Evolutionary conservation across 176 grass and related monocot species (phyloP).

Genomic region (Carex myosuroides): DNA sequence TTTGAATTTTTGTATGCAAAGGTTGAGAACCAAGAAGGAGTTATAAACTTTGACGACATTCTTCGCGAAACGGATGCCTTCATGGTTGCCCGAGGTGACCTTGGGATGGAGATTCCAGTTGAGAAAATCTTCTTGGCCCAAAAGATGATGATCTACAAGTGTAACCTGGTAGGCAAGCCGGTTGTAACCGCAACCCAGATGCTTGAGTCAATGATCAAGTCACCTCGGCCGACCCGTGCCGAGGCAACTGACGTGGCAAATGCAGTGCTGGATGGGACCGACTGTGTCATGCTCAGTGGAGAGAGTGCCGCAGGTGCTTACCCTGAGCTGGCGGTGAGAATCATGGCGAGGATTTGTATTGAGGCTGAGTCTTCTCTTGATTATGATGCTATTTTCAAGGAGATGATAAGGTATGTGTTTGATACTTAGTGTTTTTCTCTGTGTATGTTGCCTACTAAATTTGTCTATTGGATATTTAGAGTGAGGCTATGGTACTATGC

Average conservation of each 20-base stretch:
- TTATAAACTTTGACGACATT: slow-evolving; percentile 88
- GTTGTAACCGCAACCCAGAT: slow-evolving; percentile 92
- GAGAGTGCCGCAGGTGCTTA: slow-evolving; percentile 87
- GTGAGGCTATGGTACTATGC: too few species aligned
- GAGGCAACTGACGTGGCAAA: slow-evolving; percentile 95
- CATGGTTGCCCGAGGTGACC: slow-evolving; percentile 92
- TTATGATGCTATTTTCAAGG: slow-evolving; percentile 68
- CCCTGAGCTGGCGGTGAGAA: slow-evolving; percentile 86
- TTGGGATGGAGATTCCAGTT: slow-evolving; percentile 94
- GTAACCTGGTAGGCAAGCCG: slow-evolving; percentile 78
- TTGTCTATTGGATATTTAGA: neutral
- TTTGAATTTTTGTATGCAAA: slow-evolving; percentile 21
- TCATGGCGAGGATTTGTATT: slow-evolving; percentile 79
- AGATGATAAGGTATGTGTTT: slow-evolving; percentile 38
- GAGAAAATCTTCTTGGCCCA: slow-evolving; percentile 96
- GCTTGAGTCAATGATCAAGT: slow-evolving; percentile 97
- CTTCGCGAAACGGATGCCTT: slow-evolving; percentile 85
- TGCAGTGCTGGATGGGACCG: slow-evolving; percentile 83
- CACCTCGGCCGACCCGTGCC: slow-evolving; percentile 74
- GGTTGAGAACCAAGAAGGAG: slow-evolving; percentile 95
- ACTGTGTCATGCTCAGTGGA: slow-evolving; percentile 94
- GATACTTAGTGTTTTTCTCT: neutral
- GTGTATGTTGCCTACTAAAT: neutral
- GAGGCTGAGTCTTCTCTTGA: slow-evolving; percentile 91
- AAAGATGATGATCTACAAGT: slow-evolving; percentile 99